Conservation (phyloP, 2,329 filamentous ascomycete genomes). For the Cytospora mali region DNA sequence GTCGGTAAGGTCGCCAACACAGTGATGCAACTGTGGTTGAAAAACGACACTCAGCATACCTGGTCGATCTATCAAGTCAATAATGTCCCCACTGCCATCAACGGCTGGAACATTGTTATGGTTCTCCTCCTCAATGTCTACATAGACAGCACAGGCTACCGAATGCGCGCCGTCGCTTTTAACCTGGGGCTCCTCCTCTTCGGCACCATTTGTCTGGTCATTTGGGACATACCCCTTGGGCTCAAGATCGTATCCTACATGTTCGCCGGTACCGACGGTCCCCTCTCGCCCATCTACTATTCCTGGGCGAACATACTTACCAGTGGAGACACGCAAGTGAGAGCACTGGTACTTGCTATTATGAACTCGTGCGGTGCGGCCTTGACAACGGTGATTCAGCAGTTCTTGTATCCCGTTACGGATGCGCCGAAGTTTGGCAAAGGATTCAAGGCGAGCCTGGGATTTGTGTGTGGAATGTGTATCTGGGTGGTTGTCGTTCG, state of each 20-base stretch:
- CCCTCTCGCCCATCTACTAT: conserved; percentile 40
- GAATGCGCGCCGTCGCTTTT: conserved; percentile 38
- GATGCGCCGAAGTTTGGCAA: conserved; percentile 37
- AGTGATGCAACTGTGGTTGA: conserved; percentile 36
- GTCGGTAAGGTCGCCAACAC: conserved; percentile 36
- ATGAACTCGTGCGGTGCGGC: conserved; percentile 41
- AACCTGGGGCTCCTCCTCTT: conserved; percentile 38
- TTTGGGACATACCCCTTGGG: conserved; percentile 39
- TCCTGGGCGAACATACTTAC: conserved; percentile 42
- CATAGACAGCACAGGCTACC: conserved; percentile 38
- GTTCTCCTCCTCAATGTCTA: conserved; percentile 34
- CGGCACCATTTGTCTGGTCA: conserved; percentile 37
- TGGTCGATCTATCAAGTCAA: conserved; percentile 37
- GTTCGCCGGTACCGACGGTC: conserved; percentile 40
- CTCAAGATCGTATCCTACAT: conserved; percentile 40
- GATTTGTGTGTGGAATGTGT: conserved; percentile 21
- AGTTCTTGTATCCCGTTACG: conserved; percentile 39
- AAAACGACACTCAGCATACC: conserved; percentile 33
- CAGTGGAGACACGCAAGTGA: conserved; percentile 38
- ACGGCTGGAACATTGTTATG: conserved; percentile 37
- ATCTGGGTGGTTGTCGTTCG: conserved; percentile 19
- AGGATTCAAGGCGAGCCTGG: conserved; percentile 37
- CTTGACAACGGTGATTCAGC: conserved; percentile 37
- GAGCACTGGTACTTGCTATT: conserved; percentile 39
- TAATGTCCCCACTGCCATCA: conserved; percentile 37